Percentiles rank a stretch among this genome's conserved stretches.
Evolutionary conservation across 306 rosid genomes (phyloP).

Genomic region (Prunus mongolica): DNA sequence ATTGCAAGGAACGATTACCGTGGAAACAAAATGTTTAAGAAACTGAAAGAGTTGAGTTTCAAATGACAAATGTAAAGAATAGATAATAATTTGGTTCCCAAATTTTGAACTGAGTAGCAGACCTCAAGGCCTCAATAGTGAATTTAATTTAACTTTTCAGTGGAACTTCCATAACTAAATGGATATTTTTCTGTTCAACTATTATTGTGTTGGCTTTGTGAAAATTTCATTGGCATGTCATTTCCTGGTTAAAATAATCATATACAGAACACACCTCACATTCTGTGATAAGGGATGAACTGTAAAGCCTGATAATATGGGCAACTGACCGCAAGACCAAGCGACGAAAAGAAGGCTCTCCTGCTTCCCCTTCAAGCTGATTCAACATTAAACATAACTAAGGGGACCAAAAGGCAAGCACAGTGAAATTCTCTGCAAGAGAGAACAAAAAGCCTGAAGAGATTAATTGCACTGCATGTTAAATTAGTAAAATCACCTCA

Average conservation of each 20-base stretch:
- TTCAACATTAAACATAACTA: slow-evolving; percentile 24
- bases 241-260: slow-evolving; percentile 17
- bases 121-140: neutral
- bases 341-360: slow-evolving; percentile 92
- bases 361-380: slow-evolving; percentile 94
- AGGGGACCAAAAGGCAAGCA: slow-evolving; percentile 6
- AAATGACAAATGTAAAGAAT: neutral
- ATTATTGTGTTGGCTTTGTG: slow-evolving; percentile 7
- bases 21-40: neutral
- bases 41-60: neutral
- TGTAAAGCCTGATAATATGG: slow-evolving; percentile 93
- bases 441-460: slow-evolving; percentile 17
- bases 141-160: neutral
- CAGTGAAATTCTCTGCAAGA: slow-evolving; percentile 19
- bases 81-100: neutral
- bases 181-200: neutral
- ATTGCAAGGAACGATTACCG: neutral
- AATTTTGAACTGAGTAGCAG: neutral
- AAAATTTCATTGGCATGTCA: slow-evolving; percentile 13
- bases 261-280: slow-evolving; percentile 70
- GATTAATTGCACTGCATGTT: slow-evolving; percentile 14
- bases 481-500: slow-evolving; percentile 58
- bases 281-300: slow-evolving; percentile 92
- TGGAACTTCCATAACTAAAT: neutral
- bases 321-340: slow-evolving; percentile 97